Percentiles rank a stretch among this genome's conserved stretches.
Conservation (phyloP, 768 basidiomycete genomes). For the Rhodotorula graminis region DNA sequence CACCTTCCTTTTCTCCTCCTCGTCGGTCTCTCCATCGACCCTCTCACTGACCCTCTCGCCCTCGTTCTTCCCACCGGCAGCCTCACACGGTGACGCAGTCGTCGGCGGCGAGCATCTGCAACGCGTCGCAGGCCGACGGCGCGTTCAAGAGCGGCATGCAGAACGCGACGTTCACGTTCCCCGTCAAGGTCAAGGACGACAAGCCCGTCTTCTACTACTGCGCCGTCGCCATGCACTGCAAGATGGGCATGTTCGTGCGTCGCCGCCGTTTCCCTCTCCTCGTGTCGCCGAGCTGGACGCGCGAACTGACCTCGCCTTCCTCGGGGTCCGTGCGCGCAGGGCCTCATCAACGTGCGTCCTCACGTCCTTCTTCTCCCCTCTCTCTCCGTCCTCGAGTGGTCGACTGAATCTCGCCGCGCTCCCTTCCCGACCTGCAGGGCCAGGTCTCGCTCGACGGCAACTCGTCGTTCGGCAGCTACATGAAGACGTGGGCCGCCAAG, state of each 20-base stretch:
- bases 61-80: slow-evolving; percentile 44
- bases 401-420: too few relatives aligned
- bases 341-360: neutral
- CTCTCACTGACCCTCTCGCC: neutral
- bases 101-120: slow-evolving; percentile 64
- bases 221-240: slow-evolving; percentile 63
- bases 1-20: too few relatives aligned
- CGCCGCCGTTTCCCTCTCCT: neutral
- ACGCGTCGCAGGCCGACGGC: slow-evolving; percentile 57
- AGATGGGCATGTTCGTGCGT: slow-evolving; percentile 52
- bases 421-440: neutral
- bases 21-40: neutral
- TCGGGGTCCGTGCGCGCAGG: neutral
- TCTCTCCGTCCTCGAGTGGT: neutral
- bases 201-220: slow-evolving; percentile 50
- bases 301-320: too few relatives aligned
- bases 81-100: slow-evolving; percentile 79
- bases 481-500: neutral
- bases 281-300: neutral
- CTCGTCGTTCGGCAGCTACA: neutral
- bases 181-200: slow-evolving; percentile 4
- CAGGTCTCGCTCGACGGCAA: slow-evolving; percentile 2
- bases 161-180: slow-evolving; percentile 48
- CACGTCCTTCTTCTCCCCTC: neutral
- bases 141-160: slow-evolving; percentile 65